A percentile compares a stretch with the other conserved stretches of the same genome.
Conservation (phyloP, 108 stramenopile genomes). For the Cyclotella baltica region DNA sequence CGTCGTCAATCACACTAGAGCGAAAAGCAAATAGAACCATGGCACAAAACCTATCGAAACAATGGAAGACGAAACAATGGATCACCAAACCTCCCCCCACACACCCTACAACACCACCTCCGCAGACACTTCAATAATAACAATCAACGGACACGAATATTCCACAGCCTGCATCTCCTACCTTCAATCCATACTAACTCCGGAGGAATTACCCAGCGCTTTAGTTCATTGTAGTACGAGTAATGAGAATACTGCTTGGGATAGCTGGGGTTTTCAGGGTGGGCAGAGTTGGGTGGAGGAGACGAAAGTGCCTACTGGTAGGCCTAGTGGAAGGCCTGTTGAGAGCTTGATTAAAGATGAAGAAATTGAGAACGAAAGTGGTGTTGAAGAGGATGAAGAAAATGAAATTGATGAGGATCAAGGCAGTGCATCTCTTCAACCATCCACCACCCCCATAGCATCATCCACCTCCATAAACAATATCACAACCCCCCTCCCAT, state of each 20-base stretch:
- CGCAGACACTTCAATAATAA: background rate
- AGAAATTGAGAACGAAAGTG: too few relatives aligned
- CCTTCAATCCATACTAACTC: background rate
- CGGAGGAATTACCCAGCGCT: background rate
- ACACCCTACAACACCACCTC: background rate
- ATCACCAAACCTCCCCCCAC: background rate
- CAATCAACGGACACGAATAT: background rate
- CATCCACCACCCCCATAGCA: background rate
- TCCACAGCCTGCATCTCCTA: slow-evolving; percentile 13
- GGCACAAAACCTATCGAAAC: background rate
- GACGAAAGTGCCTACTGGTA: too few relatives aligned
- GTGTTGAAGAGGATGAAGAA: too few relatives aligned
- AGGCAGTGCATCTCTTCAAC: too few relatives aligned
- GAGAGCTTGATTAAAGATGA: too few relatives aligned
- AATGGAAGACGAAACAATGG: background rate
- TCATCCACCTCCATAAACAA: background rate
- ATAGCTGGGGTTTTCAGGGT: background rate
- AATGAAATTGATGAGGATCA: too few relatives aligned
- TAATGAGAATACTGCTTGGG: background rate
- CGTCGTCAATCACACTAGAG: too few relatives aligned
- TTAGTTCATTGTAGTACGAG: slow-evolving; percentile 11
- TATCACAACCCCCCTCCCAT: background rate
- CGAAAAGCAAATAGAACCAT: too few relatives aligned
- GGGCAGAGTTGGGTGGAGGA: background rate
- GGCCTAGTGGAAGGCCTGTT: too few relatives aligned